Evolutionary conservation across 2,329 filamentous ascomycete genomes (phyloP).

Genomic region (Pseudogymnoascus sp.): DNA sequence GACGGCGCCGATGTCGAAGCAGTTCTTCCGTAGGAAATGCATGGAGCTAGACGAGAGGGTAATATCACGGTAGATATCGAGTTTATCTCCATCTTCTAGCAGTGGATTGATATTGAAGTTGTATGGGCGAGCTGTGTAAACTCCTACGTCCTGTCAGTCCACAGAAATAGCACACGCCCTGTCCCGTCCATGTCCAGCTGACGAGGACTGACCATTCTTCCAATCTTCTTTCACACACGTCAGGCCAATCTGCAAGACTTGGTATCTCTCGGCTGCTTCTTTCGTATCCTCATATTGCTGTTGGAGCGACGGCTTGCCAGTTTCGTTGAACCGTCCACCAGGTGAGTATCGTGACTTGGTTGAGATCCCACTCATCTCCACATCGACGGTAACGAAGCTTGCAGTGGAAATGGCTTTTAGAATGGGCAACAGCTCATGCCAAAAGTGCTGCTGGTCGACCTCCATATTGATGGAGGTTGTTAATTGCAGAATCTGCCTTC

Average conservation of each 20-base stretch:
- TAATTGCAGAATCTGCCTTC: background rate
- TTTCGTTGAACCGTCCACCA: constrained; percentile 25
- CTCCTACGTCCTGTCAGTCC: constrained; percentile 27
- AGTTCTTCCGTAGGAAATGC: constrained; percentile 51
- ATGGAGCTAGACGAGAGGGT: constrained; percentile 40
- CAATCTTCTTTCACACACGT: constrained; percentile 54
- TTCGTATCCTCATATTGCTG: constrained; percentile 55
- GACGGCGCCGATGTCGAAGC: constrained; percentile 50
- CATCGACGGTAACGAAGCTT: constrained; percentile 56
- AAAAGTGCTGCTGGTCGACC: constrained; percentile 40
- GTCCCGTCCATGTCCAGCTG: constrained; percentile 3
- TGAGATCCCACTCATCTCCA: constrained; percentile 59
- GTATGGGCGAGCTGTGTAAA: constrained; percentile 54
- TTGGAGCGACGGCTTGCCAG: constrained; percentile 45
- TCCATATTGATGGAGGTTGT: constrained; percentile 41
- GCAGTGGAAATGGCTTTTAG: constrained; percentile 50
- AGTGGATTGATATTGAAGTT: constrained; percentile 57
- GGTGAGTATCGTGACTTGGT: constrained; percentile 29
- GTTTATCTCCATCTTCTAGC: constrained; percentile 35
- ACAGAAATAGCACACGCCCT: background rate
- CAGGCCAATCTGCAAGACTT: constrained; percentile 59
- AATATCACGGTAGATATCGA: constrained; percentile 54
- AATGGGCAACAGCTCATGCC: constrained; percentile 44
- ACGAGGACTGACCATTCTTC: constrained; percentile 35
- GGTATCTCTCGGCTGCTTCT: constrained; percentile 52